Conservation (phyloP, 2,329 filamentous ascomycete genomes). For the Arthrobotrys musiformis region DNA sequence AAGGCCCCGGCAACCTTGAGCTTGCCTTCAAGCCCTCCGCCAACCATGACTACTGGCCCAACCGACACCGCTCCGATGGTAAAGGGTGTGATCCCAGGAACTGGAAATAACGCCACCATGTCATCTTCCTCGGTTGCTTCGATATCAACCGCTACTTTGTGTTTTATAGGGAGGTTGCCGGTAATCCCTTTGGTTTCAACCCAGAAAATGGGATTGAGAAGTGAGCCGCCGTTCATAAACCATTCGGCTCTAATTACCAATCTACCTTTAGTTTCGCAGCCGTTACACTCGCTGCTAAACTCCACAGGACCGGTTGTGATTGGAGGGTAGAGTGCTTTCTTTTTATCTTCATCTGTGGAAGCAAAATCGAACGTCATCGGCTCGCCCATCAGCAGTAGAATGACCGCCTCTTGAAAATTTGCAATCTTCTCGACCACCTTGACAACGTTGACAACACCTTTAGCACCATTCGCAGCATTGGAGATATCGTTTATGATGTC, state of each 20-base stretch:
- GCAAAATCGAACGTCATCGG: neutral
- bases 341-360: neutral
- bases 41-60: neutral
- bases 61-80: neutral
- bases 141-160: slow-evolving; percentile 6
- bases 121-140: neutral
- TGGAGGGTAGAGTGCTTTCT: neutral
- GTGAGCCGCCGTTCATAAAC: slow-evolving; percentile 7
- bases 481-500: neutral
- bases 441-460: neutral
- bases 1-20: slow-evolving; percentile 2
- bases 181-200: slow-evolving; percentile 3
- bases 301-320: neutral
- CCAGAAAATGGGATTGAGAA: neutral
- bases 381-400: neutral
- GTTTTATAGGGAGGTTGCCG: neutral
- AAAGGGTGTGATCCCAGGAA: slow-evolving; percentile 3
- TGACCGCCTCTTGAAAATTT: neutral
- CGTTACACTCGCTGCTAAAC: neutral
- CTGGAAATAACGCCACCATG: neutral
- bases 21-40: slow-evolving; percentile 1
- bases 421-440: neutral
- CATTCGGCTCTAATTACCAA: neutral
- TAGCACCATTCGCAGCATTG: neutral
- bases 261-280: neutral